Conservation (phyloP, 1,139 yeast genomes). For the Blastobotrys aristatus region DNA sequence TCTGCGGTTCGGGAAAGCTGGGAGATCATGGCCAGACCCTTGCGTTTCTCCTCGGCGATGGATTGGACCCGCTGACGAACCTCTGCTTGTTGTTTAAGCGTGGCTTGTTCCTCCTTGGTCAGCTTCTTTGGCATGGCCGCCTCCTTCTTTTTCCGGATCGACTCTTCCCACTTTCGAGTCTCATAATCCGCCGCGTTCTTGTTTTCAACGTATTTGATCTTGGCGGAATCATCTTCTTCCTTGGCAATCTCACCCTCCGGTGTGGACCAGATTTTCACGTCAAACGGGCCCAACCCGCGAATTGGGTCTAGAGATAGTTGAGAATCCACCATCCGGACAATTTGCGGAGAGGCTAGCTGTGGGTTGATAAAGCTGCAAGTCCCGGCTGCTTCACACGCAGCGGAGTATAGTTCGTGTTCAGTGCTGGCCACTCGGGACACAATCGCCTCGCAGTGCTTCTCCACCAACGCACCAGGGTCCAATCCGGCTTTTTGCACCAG, state of each 20-base stretch:
- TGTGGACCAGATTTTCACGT: slow-evolving; percentile 60
- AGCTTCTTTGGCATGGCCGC: slow-evolving; percentile 41
- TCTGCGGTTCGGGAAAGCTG: slow-evolving; percentile 48
- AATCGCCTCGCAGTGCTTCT: slow-evolving; percentile 39
- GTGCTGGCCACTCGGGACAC: slow-evolving; percentile 28
- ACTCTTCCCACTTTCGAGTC: slow-evolving; percentile 85
- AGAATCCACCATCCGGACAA: slow-evolving; percentile 34
- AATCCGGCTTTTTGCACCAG: slow-evolving; percentile 54
- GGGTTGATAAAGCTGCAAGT: slow-evolving; percentile 70
- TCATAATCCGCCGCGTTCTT: slow-evolving; percentile 81
- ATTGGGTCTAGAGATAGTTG: slow-evolving; percentile 39
- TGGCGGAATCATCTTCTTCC: slow-evolving; percentile 55
- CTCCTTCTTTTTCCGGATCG: slow-evolving; percentile 61
- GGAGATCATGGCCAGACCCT: slow-evolving; percentile 50
- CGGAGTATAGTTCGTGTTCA: slow-evolving; percentile 24
- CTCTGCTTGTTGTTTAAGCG: slow-evolving; percentile 53
- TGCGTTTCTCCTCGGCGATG: slow-evolving; percentile 39
- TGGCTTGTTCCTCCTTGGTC: slow-evolving; percentile 75
- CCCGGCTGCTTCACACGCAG: slow-evolving; percentile 56
- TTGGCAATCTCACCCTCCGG: slow-evolving; percentile 66
- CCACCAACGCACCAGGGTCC: slow-evolving; percentile 62
- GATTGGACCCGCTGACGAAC: slow-evolving; percentile 47
- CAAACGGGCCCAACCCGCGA: slow-evolving; percentile 30
- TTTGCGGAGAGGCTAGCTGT: slow-evolving; percentile 47
- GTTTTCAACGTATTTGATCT: slow-evolving; percentile 35